These are phyloP conservation scores for Verticillium klebahnii DNA, from an alignment of 2,329 filamentous ascomycete species.

Conservation along the genomic window DNA sequence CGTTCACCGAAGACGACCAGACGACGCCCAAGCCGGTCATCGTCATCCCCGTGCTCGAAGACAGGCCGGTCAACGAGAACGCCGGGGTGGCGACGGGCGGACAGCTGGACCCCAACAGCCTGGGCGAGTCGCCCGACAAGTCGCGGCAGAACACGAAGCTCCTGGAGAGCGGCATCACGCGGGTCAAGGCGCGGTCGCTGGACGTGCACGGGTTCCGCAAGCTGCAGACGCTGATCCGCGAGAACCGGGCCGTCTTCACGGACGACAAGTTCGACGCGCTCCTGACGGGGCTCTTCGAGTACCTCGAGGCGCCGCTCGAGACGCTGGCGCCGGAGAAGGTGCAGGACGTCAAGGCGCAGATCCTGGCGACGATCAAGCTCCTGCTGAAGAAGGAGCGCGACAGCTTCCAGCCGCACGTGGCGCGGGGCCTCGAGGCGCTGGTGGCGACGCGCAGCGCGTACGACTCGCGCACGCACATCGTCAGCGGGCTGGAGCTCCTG, in stretches of 20 bases:
- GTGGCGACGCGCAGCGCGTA: constrained; percentile 61
- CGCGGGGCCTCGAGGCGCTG: constrained; percentile 62
- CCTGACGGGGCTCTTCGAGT: constrained; percentile 64
- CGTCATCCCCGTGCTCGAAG: constrained; percentile 51
- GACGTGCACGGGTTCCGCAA: constrained; percentile 79
- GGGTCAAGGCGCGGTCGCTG: constrained; percentile 66
- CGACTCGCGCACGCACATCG: constrained; percentile 66
- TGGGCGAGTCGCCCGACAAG: constrained; percentile 43
- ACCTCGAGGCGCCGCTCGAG: constrained; percentile 58
- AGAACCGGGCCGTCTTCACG: constrained; percentile 57
- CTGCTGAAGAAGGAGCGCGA: constrained; percentile 64
- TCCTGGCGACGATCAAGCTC: constrained; percentile 68
- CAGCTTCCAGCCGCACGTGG: constrained; percentile 63
- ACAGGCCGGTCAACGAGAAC: constrained; percentile 57
- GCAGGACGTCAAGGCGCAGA: constrained; percentile 69
- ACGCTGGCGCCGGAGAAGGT: constrained; percentile 58
- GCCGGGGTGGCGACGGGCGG: constrained; percentile 18
- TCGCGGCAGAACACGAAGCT: constrained; percentile 55
- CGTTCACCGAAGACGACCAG: constrained; percentile 46
- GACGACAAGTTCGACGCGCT: constrained; percentile 67
- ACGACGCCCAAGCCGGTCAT: constrained; percentile 39
- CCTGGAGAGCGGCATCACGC: constrained; percentile 69
- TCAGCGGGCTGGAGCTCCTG: constrained; percentile 68
- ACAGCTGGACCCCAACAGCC: constrained; percentile 6
- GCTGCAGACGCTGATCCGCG: constrained; percentile 68